These are phyloP conservation scores for Penicillium manginii DNA, from an alignment of 495 filamentous ascomycete species.

Conservation along the genomic window DNA sequence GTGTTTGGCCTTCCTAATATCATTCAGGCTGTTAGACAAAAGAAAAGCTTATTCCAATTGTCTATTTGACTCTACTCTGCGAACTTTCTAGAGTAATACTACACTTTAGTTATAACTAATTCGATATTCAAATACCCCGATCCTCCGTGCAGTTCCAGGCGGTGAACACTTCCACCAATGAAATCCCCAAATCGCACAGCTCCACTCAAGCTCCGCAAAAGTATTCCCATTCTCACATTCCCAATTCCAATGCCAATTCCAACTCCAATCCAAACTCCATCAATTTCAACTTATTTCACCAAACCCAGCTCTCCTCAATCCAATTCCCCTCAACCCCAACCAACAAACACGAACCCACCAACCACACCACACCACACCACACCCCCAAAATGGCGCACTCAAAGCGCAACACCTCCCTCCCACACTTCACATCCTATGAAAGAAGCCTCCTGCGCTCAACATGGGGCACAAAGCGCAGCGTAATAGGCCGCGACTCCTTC, in stretches of 20 bases:
- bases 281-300: not conserved
- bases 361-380: not conserved
- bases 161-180: not conserved
- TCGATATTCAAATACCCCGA: too few species aligned
- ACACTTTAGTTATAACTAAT: too few species aligned
- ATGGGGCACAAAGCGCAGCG: conserved; percentile 84
- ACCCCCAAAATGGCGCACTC: conserved; percentile 47
- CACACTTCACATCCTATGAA: conserved; percentile 95
- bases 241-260: not conserved
- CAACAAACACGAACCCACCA: not conserved
- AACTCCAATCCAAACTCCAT: too few species aligned
- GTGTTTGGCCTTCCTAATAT: not conserved
- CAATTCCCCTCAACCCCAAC: not conserved
- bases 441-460: conserved; percentile 74
- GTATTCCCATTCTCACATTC: too few species aligned
- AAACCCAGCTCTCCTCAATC: not conserved
- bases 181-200: not conserved
- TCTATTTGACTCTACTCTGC: not conserved
- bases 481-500: conserved; percentile 89
- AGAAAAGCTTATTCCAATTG: too few species aligned
- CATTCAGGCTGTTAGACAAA: not conserved
- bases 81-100: not conserved
- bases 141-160: not conserved
- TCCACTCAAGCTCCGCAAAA: not conserved
- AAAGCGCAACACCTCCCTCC: conserved; percentile 95